A percentile compares a stretch with the other conserved stretches of the same genome.
Evolutionary conservation across 1,284 basidiomycete species (phyloP).

Genomic region (Apiotrichum siamense): DNA sequence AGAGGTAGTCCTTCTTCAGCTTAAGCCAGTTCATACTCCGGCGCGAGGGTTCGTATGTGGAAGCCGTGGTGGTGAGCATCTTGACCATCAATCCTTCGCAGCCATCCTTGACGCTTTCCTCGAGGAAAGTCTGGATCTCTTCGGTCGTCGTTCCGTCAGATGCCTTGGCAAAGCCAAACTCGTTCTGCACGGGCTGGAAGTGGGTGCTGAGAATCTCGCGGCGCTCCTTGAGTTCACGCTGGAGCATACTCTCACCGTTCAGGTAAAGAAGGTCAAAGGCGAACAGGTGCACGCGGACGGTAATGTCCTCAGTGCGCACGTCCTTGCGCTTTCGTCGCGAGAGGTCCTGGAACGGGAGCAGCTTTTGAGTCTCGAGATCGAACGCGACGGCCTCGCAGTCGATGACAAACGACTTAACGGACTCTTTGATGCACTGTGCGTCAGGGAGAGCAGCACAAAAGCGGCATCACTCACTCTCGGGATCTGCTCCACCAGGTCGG

Average conservation of each 20-base stretch:
- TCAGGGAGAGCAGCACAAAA: slow-evolving; percentile 10
- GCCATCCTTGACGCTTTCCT: slow-evolving; percentile 93
- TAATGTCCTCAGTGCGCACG: slow-evolving; percentile 60
- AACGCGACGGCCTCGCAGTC: slow-evolving; percentile 78
- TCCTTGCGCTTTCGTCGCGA: slow-evolving; percentile 80
- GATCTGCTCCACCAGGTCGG: slow-evolving; percentile 89
- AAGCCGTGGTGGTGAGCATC: slow-evolving; percentile 85
- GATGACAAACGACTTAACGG: slow-evolving; percentile 70
- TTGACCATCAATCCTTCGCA: slow-evolving; percentile 99
- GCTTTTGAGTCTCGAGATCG: slow-evolving; percentile 59
- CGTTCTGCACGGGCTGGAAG: slow-evolving; percentile 75
- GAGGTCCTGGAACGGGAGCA: slow-evolving; percentile 79
- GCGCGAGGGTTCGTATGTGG: slow-evolving; percentile 91
- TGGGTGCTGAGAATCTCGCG: slow-evolving; percentile 69
- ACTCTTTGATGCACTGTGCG: slow-evolving; percentile 70
- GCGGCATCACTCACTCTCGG: slow-evolving; percentile 58
- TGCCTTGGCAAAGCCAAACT: slow-evolving; percentile 88
- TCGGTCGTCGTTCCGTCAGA: slow-evolving; percentile 86
- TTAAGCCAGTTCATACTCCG: slow-evolving; percentile 98
- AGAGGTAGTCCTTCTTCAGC: slow-evolving; percentile 96
- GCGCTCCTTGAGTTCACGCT: slow-evolving; percentile 54
- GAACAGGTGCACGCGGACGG: slow-evolving; percentile 54
- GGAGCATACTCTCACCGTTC: slow-evolving; percentile 51
- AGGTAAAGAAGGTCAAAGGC: slow-evolving; percentile 56
- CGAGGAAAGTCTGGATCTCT: slow-evolving; percentile 90